Conservation (phyloP, 2,329 filamentous ascomycete genomes). For the Hymenoscyphus infarciens region DNA sequence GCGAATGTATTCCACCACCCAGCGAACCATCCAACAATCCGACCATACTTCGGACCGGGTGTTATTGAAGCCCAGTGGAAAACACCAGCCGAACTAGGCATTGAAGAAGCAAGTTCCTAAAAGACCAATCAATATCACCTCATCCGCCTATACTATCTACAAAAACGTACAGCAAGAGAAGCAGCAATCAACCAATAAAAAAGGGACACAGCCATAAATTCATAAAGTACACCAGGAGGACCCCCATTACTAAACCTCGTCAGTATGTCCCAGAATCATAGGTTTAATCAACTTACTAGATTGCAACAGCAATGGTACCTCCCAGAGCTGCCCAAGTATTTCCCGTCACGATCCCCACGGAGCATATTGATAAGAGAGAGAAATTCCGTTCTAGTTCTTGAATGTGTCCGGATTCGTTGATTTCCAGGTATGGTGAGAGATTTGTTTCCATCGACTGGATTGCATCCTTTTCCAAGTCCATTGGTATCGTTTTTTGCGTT, state of each 20-base stretch:
- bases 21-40: constrained; percentile 46
- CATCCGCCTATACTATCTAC: neutral
- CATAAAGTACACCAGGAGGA: constrained; percentile 58
- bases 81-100: constrained; percentile 36
- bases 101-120: constrained; percentile 30
- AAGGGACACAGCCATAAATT: constrained; percentile 51
- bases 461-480: neutral
- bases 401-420: constrained; percentile 49
- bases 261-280: neutral
- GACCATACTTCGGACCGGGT: constrained; percentile 44
- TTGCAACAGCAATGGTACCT: constrained; percentile 41
- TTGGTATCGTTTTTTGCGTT: neutral
- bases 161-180: constrained; percentile 43
- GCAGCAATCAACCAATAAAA: constrained; percentile 50
- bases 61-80: constrained; percentile 53
- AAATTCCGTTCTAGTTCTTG: constrained; percentile 51
- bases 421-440: constrained; percentile 14
- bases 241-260: constrained; percentile 51
- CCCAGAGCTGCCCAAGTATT: constrained; percentile 45
- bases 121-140: neutral
- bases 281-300: constrained; percentile 20
- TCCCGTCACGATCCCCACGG: constrained; percentile 44
- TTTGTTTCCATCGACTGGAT: neutral
- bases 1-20: constrained; percentile 51
- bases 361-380: constrained; percentile 44